phyloP scores from a whole-genome alignment of 129 eudicot genomes.

The Heracleum sosnowskyi region DNA sequence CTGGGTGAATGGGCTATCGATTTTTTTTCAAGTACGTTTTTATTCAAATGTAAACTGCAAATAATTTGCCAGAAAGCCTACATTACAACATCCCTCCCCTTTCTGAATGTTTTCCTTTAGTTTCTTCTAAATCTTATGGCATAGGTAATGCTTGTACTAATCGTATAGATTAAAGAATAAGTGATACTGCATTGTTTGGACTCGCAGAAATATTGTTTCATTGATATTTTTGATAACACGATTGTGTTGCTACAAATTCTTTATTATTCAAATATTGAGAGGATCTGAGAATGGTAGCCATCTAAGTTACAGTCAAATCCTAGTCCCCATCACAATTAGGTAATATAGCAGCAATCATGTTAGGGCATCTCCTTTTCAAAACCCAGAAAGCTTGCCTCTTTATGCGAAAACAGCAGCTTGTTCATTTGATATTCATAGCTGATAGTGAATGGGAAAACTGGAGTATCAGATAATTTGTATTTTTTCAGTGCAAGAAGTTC shows the following conservation, averaged over 20 bases:
- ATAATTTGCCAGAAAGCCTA: not conserved
- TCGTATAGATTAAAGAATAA: not conserved
- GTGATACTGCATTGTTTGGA: not conserved
- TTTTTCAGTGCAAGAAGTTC: not conserved
- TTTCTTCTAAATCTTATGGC: not conserved
- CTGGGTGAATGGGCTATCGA: slow-evolving; percentile 97
- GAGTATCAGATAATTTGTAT: not conserved
- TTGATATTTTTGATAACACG: not conserved
- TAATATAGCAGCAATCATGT: not conserved
- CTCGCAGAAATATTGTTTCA: not conserved
- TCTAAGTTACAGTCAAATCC: not conserved
- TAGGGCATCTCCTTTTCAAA: not conserved
- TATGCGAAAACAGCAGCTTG: not conserved
- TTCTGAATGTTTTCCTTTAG: not conserved
- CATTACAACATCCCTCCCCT: not conserved
- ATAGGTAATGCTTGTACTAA: too few relatives aligned
- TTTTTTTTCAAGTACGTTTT: slow-evolving; percentile 75
- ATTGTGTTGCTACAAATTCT: not conserved
- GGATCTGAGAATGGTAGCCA: not conserved
- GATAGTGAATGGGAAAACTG: not conserved
- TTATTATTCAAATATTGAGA: not conserved
- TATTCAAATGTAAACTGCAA: not conserved
- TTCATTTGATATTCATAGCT: not conserved
- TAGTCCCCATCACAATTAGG: not conserved
- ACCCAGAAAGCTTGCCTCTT: not conserved